Evolutionary conservation across 345 rosid species (phyloP).

Genomic region (Salix purpurea): DNA sequence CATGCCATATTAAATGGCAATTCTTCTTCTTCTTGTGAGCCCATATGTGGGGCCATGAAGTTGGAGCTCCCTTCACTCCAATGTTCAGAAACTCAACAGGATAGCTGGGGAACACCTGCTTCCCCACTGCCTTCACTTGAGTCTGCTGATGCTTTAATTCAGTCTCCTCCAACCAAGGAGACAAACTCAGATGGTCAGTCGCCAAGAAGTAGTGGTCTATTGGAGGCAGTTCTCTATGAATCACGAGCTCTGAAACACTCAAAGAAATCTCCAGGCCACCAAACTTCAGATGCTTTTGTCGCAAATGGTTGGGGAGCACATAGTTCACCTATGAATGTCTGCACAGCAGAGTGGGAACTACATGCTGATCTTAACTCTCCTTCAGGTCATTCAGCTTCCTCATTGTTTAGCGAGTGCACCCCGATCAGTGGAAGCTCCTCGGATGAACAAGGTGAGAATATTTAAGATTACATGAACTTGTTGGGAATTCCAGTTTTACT

Average conservation of each 20-base stretch:
- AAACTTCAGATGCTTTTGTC: conserved; percentile 55
- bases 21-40: conserved; percentile 49
- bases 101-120: conserved; percentile 64
- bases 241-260: conserved; percentile 61
- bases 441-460: conserved; percentile 60
- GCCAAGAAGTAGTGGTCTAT: conserved; percentile 73
- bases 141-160: conserved; percentile 68
- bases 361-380: conserved; percentile 56
- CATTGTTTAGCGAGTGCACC: conserved; percentile 47
- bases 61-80: conserved; percentile 99
- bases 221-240: conserved; percentile 82
- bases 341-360: conserved; percentile 58
- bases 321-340: conserved; percentile 41
- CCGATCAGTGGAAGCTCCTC: conserved; percentile 53
- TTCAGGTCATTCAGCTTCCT: conserved; percentile 56
- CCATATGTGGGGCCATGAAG: conserved; percentile 74
- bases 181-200: conserved; percentile 51
- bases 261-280: conserved; percentile 61
- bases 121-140: conserved; percentile 65
- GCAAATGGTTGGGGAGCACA: conserved; percentile 45
- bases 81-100: conserved; percentile 72
- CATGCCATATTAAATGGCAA: conserved; percentile 78
- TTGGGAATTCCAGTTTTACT: background rate
- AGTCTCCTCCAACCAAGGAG: conserved; percentile 61
- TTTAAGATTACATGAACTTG: conserved; percentile 5